Evolutionary conservation across 2,329 filamentous ascomycete genomes (phyloP).

Genomic region (Pseudopithomyces maydicus): DNA sequence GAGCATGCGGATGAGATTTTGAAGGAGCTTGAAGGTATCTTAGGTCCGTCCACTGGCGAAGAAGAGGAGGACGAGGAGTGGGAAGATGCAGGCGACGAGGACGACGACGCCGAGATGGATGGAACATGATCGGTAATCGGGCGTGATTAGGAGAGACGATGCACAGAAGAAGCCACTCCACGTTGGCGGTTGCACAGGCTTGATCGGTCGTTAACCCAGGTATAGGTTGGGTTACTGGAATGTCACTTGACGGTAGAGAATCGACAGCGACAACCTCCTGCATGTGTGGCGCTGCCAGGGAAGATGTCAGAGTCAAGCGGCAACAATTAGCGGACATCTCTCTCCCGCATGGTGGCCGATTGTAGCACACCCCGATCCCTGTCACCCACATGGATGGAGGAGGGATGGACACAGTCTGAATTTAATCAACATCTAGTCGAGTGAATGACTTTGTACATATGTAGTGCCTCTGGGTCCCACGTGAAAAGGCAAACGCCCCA

Average conservation of each 20-base stretch:
- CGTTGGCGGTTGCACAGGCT: conserved; percentile 2
- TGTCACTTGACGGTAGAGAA: neutral
- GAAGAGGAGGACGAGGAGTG: conserved; percentile 51
- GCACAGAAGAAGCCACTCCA: neutral
- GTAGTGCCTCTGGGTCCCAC: neutral
- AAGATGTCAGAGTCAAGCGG: neutral
- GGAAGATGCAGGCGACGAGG: conserved; percentile 38
- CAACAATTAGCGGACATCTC: neutral
- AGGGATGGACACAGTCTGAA: neutral
- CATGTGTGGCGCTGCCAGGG: neutral
- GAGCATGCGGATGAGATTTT: conserved; percentile 77
- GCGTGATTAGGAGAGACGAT: neutral
- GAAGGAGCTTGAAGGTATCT: conserved; percentile 49
- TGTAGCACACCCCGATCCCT: conserved; percentile 7
- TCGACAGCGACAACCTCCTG: neutral
- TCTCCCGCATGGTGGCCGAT: neutral
- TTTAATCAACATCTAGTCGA: conserved; percentile 15
- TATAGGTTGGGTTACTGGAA: neutral
- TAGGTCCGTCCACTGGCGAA: conserved; percentile 50
- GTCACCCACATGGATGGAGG: neutral
- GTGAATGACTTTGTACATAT: neutral
- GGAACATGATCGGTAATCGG: conserved; percentile 37
- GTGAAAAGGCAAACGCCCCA: too few relatives aligned
- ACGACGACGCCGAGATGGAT: conserved; percentile 45
- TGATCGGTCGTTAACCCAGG: neutral